A percentile compares a stretch with the other conserved stretches of the same genome.
Evolutionary conservation across 1,139 yeast genomes (phyloP).

Genomic region (Hemisphaericaspora lyxosophila): DNA sequence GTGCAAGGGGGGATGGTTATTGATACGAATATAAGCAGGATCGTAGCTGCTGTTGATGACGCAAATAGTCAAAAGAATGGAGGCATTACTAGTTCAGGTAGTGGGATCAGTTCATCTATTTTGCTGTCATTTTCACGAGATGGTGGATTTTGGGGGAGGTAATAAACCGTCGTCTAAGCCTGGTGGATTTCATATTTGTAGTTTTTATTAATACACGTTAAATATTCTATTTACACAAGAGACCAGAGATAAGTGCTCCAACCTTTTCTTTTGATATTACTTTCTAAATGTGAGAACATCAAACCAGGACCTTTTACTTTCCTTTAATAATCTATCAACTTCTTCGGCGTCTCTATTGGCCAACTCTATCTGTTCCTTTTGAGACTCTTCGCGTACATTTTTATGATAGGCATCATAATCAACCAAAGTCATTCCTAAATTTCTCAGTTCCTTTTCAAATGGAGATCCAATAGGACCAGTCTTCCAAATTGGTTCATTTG

Average conservation of each 20-base stretch:
- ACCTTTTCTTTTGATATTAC: slow-evolving; percentile 8
- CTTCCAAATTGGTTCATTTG: slow-evolving; percentile 78
- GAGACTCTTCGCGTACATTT: slow-evolving; percentile 44
- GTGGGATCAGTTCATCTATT: slow-evolving; percentile 27
- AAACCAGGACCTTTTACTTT: slow-evolving; percentile 35
- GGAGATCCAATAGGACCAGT: slow-evolving; percentile 71
- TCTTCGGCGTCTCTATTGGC: slow-evolving; percentile 33
- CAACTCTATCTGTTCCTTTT: slow-evolving; percentile 40
- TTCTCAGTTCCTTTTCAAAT: slow-evolving; percentile 46
- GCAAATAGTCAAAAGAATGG: slow-evolving; percentile 50
- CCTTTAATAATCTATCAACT: slow-evolving; percentile 28
- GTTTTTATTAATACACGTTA: slow-evolving; percentile 2
- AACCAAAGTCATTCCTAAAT: slow-evolving; percentile 39
- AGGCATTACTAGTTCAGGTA: slow-evolving; percentile 6
- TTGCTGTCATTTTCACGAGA: slow-evolving; percentile 48
- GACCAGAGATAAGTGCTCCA: not conserved
- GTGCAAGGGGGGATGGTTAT: slow-evolving; percentile 99
- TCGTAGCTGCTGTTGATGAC: slow-evolving; percentile 77
- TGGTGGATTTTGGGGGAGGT: slow-evolving; percentile 44
- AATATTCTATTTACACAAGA: slow-evolving; percentile 5
- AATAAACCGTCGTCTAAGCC: too few species aligned
- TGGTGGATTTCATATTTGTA: not conserved
- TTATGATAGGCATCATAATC: slow-evolving; percentile 52
- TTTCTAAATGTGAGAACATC: slow-evolving; percentile 14
- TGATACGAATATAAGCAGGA: slow-evolving; percentile 80